Evolutionary conservation across 169 alveolate species (phyloP).

Genomic region (Perkinsus marinus): DNA sequence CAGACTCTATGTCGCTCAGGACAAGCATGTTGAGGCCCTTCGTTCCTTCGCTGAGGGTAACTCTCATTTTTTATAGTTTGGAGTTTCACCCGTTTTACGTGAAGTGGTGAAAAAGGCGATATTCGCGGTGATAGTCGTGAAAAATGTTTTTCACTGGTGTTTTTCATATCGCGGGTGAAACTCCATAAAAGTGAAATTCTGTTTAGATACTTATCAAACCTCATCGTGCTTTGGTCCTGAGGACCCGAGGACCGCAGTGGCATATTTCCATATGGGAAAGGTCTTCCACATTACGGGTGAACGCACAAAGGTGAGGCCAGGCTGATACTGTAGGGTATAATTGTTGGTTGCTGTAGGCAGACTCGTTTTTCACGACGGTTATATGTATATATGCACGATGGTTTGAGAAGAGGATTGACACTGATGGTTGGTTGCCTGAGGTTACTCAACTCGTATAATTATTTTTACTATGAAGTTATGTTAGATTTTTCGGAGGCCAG

Average conservation of each 20-base stretch:
- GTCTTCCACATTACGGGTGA: neutral
- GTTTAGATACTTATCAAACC: neutral
- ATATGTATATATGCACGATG: neutral
- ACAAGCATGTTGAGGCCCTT: neutral
- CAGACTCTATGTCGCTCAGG: neutral
- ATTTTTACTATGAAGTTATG: neutral
- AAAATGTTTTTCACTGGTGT: too few relatives aligned
- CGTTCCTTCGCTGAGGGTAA: neutral
- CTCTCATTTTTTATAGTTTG: too few relatives aligned
- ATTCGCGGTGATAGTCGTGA: too few relatives aligned
- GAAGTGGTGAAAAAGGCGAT: too few relatives aligned
- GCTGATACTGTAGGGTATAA: neutral
- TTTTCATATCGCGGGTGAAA: too few relatives aligned
- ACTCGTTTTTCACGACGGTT: neutral
- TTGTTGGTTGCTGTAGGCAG: neutral
- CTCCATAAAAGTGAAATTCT: too few relatives aligned
- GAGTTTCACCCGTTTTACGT: too few relatives aligned
- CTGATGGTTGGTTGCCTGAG: neutral
- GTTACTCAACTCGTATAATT: neutral
- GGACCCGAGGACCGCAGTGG: neutral
- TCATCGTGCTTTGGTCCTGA: neutral
- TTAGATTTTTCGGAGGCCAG: neutral
- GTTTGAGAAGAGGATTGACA: neutral
- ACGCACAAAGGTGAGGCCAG: neutral
- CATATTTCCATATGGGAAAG: neutral